phyloP scores from a whole-genome alignment of 148 eudicot species.

The Chenopodium formosanum region DNA sequence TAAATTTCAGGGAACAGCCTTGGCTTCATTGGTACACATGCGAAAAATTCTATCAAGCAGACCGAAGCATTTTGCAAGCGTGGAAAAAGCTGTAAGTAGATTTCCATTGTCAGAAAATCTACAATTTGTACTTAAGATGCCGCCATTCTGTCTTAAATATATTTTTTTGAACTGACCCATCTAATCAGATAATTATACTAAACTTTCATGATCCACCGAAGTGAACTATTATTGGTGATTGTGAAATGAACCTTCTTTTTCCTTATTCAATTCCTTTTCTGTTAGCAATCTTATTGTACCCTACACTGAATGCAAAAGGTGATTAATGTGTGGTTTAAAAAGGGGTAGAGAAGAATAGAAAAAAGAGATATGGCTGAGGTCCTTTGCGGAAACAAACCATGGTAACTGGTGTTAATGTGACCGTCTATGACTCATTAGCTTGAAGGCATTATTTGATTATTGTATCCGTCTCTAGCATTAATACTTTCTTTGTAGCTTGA shows the following conservation, averaged over 20 bases:
- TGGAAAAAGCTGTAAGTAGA: constrained; percentile 81
- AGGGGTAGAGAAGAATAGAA: neutral
- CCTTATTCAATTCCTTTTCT: neutral
- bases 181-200: neutral
- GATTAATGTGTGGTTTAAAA: neutral
- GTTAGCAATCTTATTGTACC: neutral
- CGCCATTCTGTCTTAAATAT: neutral
- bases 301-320: neutral
- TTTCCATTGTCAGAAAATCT: neutral
- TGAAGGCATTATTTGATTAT: neutral
- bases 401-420: neutral
- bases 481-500: neutral
- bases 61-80: constrained; percentile 62
- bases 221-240: neutral
- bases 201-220: neutral
- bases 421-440: neutral
- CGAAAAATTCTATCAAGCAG: constrained; percentile 77
- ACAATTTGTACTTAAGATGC: neutral
- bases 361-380: neutral
- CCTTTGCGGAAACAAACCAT: neutral
- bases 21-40: constrained; percentile 94
- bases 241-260: neutral
- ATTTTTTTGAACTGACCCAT: neutral
- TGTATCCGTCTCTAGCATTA: neutral
- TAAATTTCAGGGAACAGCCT: constrained; percentile 80